Conservation (phyloP, 257 asterid species). For the Handroanthus guayacan region DNA sequence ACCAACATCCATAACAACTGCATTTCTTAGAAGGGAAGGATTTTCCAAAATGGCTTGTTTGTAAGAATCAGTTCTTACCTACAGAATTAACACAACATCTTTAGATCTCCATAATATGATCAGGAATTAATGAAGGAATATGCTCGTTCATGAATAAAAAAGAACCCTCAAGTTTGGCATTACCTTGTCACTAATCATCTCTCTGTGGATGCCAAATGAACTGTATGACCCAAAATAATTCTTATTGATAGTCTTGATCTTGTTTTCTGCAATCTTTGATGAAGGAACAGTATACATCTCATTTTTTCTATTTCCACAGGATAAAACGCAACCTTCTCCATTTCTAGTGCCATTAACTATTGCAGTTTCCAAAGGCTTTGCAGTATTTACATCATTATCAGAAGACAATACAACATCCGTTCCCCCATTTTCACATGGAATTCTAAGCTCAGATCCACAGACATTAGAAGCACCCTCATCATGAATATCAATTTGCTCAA, state of each 20-base stretch:
- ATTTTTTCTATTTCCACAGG: constrained; percentile 33
- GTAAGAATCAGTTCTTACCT: constrained; percentile 93
- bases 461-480: constrained; percentile 49
- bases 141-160: background rate
- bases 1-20: constrained; percentile 94
- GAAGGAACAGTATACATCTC: constrained; percentile 37
- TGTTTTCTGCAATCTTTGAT: constrained; percentile 45
- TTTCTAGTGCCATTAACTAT: constrained; percentile 32
- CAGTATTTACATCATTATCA: constrained; percentile 40
- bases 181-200: constrained; percentile 99
- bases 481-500: constrained; percentile 53
- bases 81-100: constrained; percentile 38
- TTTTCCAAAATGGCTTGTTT: constrained; percentile 82
- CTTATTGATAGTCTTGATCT: constrained; percentile 59
- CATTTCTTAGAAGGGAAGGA: constrained; percentile 76
- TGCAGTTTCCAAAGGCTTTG: constrained; percentile 31
- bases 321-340: constrained; percentile 31
- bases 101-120: constrained; percentile 25
- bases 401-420: constrained; percentile 39
- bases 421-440: constrained; percentile 47
- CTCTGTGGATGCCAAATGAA: constrained; percentile 93
- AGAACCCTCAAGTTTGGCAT: constrained; percentile 7
- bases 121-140: background rate
- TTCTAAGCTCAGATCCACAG: constrained; percentile 34
- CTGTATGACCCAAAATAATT: constrained; percentile 83